Evolutionary conservation across 768 basidiomycete genomes (phyloP), one percentile per base, ranked within the genome.

Genomic region (Suillus americanus): DNA sequence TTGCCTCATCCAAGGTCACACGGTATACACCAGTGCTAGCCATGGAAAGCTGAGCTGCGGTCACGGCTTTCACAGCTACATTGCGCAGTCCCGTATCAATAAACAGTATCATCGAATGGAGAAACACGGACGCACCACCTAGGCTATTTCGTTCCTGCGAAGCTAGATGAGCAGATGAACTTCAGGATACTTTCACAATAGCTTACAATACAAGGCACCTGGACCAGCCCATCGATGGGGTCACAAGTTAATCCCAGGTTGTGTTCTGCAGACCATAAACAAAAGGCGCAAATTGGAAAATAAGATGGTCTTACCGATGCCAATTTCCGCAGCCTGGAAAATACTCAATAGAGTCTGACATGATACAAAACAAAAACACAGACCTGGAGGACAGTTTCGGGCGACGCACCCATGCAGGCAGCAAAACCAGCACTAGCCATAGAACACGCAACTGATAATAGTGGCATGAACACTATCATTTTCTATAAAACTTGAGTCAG

Each of bases 351-450:
- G 38, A 51, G 53, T 23, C 37, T 41, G 23, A 61, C 12, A 62
- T 50, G 40, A 25, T 48, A 62, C 53, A 35, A 41, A 10, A 62
- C 13, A 40, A 41, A 45, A 40, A 45, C 5, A 68, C 78, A 63
- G 63, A 88, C 89, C 79, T 93, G 92, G 18, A 93, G 78, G 5
- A 93, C 88, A 12, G 89, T 93, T 74, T 93, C 92, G 10, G 92
- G 92, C 2, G 89, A 85, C 46, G 90, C 92, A 65, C 96, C 96
- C 89, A 97, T 91, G 72, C 94, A 96, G 6, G 96, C 96, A 4
- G 94, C 91, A 72, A 97, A 96, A 0, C 92, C 96, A 54, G 90
- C 95, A 62, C 90, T 90, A 0, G 95, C 97, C 97, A 98, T 98
- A 4, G 94, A 94, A 72, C 94, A 94, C 2, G 97, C 96, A 48